Base-by-base conservation (phyloP, 805 yeast species). In the Metschnikowia anglica region DNA sequence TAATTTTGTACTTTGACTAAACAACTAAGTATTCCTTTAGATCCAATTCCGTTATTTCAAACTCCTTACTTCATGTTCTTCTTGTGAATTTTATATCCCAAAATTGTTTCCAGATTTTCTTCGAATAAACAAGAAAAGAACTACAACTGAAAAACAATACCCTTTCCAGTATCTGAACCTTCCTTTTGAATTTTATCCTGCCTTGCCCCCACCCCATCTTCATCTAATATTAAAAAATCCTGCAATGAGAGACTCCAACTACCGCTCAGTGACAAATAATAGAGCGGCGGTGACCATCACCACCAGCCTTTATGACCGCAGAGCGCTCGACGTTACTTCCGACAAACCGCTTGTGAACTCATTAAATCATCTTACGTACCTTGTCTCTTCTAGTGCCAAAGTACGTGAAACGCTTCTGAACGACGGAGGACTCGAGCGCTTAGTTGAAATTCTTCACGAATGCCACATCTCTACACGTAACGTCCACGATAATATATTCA, bases 221-320 rank as follows among this genome's bases (percentile, higher is more conserved):
- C 30, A n/a, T 12, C 28, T 8, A 12, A 32, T 15, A 19, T 30
- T 21, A 30, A 16, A 28, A 11, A n/a, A 19, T 17, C 5, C n/a
- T n/a, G n/a, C n/a, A 23, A 54, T 54, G 99, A 81, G 97, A 65
- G 96, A 89, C 57, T 80, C 96, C 27, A 89, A 89, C 66, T 85
- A 85, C 68, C 80, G 84, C 58, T 82, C 90, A 17, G 78, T 88
- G 37, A 65, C 82, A 38, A 77, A 81, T 42, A 93, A 91, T 68
- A 77, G 84, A 60, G 97, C 99, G 3, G 89, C 96, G n/a, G 88
- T 90, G 21, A 81, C 90, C 20, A 88, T 91, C 47, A 84, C 96
- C 6, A 80, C 96, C 20, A 81, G 91, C 16, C 77, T 91, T 23
- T 91, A 91, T 61, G 98, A 91, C 65, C 69, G 98, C 46, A 68